Conservation (phyloP, 108 stramenopile species). For the Epithemia pelagica region DNA sequence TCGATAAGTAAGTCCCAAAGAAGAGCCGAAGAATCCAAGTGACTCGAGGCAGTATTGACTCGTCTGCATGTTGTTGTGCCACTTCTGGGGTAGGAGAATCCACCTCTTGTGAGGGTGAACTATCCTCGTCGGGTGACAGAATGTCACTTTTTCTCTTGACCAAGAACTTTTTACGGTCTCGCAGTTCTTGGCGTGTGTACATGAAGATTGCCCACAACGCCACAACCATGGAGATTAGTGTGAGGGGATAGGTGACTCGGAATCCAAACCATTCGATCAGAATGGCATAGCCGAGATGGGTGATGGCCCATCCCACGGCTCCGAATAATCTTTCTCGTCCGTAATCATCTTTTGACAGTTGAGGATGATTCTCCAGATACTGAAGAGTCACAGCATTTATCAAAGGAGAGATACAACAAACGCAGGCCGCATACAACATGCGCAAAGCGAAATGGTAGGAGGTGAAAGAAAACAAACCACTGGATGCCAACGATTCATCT, state of each 20-base stretch:
- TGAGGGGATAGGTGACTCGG: constrained; percentile 25
- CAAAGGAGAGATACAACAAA: constrained; percentile 32
- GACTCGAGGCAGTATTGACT: background rate
- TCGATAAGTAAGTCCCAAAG: background rate
- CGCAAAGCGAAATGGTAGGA: constrained; percentile 20
- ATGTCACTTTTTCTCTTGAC: too few relatives aligned
- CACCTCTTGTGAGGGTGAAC: too few relatives aligned
- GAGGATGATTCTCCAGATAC: constrained; percentile 23
- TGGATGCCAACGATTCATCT: background rate
- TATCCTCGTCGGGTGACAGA: too few relatives aligned
- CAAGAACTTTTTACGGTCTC: background rate
- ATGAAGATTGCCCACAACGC: background rate
- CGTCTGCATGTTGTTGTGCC: too few relatives aligned
- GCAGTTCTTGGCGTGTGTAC: background rate
- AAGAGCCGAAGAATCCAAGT: background rate
- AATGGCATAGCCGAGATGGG: constrained; percentile 30
- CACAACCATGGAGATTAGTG: background rate
- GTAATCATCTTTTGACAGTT: constrained; percentile 21
- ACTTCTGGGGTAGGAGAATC: too few relatives aligned
- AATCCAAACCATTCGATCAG: constrained; percentile 44
- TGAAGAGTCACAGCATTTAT: constrained; percentile 49
- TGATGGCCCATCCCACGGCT: constrained; percentile 50
- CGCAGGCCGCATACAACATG: constrained; percentile 21
- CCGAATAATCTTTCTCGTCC: constrained; percentile 60
- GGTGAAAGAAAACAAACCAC: background rate